phyloP scores from a whole-genome alignment of 768 basidiomycete genomes.

The Trametes villosa region DNA sequence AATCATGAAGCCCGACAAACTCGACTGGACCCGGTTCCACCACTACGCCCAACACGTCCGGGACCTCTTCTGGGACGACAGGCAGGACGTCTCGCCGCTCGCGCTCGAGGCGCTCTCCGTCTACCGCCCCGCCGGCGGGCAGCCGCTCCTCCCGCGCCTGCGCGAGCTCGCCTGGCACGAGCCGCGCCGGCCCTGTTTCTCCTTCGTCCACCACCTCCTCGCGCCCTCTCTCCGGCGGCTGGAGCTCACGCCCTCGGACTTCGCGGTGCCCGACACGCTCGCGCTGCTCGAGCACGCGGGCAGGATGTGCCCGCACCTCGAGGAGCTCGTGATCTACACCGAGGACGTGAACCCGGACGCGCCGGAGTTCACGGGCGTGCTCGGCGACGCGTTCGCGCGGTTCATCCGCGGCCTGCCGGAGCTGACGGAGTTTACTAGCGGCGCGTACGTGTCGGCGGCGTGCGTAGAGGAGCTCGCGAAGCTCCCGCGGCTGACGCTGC shows the following conservation, averaged over 20 bases:
- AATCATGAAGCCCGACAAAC: not conserved
- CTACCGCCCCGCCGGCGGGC: not conserved
- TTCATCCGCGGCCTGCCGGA: not conserved
- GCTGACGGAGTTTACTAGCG: not conserved
- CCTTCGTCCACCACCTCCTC: constrained; percentile 3
- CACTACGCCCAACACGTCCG: constrained; percentile 9
- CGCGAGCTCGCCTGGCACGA: constrained; percentile 4
- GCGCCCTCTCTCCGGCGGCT: not conserved
- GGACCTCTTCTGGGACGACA: not conserved
- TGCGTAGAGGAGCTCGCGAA: constrained; percentile 1
- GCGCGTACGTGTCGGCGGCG: not conserved
- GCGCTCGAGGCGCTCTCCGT: constrained; percentile 1
- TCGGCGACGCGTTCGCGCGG: not conserved
- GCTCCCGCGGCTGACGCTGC: not conserved
- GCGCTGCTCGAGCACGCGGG: not conserved
- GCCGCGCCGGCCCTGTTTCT: not conserved
- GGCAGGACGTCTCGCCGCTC: not conserved
- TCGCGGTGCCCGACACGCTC: not conserved
- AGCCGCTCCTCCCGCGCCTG: constrained; percentile 1
- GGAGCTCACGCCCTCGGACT: not conserved
- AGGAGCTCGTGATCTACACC: not conserved
- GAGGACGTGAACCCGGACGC: not conserved
- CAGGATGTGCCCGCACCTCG: not conserved
- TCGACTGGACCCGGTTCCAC: constrained; percentile 11
- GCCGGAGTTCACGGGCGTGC: not conserved